A percentile compares a stretch with the other conserved stretches of the same genome.
phyloP scores from a whole-genome alignment of 805 yeast species.

The Ogataea paradorogensis region DNA sequence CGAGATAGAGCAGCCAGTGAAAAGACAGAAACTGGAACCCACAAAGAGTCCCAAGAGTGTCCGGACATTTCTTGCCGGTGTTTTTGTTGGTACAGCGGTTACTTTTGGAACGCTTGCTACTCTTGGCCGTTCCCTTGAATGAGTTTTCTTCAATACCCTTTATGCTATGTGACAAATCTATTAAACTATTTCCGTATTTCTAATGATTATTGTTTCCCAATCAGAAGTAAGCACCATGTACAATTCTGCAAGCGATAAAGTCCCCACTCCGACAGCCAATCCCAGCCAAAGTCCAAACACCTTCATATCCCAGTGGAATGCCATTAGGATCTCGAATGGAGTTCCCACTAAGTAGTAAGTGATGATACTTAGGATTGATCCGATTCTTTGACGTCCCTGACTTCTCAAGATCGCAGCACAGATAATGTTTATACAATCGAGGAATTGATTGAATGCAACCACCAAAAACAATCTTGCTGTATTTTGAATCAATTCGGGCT shows the following conservation, averaged over 20 bases:
- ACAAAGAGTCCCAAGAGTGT: background rate
- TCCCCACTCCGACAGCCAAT: conserved; percentile 10
- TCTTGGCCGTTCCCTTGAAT: conserved; percentile 19
- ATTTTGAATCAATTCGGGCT: conserved; percentile 35
- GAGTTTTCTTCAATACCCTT: conserved; percentile 4
- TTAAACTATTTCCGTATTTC: conserved; percentile 22
- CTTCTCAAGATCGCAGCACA: conserved; percentile 50
- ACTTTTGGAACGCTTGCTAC: conserved; percentile 28
- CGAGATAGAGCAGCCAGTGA: conserved; percentile 6
- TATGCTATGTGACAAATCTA: conserved; percentile 1
- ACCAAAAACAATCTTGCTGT: conserved; percentile 41
- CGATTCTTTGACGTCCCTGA: conserved; percentile 53
- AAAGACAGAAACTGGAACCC: background rate
- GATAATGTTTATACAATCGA: conserved; percentile 45
- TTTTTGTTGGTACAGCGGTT: conserved; percentile 20
- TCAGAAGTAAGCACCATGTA: conserved; percentile 43
- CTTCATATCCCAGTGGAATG: conserved; percentile 38
- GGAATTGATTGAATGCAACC: conserved; percentile 49
- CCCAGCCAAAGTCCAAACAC: conserved; percentile 47
- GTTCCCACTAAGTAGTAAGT: conserved; percentile 48
- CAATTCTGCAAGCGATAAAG: conserved; percentile 40
- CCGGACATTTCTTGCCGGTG: conserved; percentile 16
- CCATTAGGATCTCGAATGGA: conserved; percentile 45
- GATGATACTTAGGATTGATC: conserved; percentile 44
- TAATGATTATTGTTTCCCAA: conserved; percentile 51